Evolutionary conservation across 495 filamentous ascomycete genomes (phyloP).

Genomic region (Niebla homalea): DNA sequence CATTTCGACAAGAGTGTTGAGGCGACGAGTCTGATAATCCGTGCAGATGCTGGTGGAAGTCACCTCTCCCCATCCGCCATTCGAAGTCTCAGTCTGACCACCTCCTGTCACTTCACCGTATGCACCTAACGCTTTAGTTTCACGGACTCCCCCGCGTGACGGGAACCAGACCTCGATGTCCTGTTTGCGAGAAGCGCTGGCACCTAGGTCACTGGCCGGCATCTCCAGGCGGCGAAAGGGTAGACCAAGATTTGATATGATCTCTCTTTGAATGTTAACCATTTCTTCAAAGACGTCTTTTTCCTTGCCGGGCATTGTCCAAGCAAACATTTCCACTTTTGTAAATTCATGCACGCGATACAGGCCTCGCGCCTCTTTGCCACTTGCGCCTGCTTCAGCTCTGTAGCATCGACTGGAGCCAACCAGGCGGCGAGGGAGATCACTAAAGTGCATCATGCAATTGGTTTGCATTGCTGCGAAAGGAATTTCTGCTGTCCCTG

Average conservation of each 20-base stretch:
- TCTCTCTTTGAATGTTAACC: slow-evolving; percentile 69
- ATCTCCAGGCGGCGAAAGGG: slow-evolving; percentile 85
- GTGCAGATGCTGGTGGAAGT: slow-evolving; percentile 84
- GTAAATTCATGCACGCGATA: slow-evolving; percentile 99
- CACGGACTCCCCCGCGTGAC: slow-evolving; percentile 51
- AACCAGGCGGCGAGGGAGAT: slow-evolving; percentile 65
- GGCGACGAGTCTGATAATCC: slow-evolving; percentile 78
- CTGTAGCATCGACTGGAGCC: slow-evolving; percentile 82
- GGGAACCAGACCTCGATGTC: slow-evolving; percentile 96
- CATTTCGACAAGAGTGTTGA: slow-evolving; percentile 52
- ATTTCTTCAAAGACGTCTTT: slow-evolving; percentile 63
- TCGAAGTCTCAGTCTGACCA: too few species aligned
- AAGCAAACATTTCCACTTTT: slow-evolving; percentile 94
- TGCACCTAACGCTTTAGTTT: too few species aligned
- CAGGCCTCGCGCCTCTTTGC: slow-evolving; percentile 80
- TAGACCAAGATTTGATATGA: slow-evolving; percentile 62
- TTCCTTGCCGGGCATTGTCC: slow-evolving; percentile 44
- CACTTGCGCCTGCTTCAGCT: slow-evolving; percentile 83
- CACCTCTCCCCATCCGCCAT: slow-evolving; percentile 82
- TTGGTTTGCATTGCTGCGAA: slow-evolving; percentile 83
- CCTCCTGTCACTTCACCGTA: too few species aligned
- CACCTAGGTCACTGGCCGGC: slow-evolving; percentile 78
- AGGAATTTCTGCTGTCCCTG: slow-evolving; percentile 88
- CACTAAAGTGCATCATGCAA: slow-evolving; percentile 42
- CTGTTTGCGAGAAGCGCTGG: slow-evolving; percentile 68